phyloP scores from a whole-genome alignment of 495 filamentous ascomycete species.

The Aspergillus asperescens region DNA sequence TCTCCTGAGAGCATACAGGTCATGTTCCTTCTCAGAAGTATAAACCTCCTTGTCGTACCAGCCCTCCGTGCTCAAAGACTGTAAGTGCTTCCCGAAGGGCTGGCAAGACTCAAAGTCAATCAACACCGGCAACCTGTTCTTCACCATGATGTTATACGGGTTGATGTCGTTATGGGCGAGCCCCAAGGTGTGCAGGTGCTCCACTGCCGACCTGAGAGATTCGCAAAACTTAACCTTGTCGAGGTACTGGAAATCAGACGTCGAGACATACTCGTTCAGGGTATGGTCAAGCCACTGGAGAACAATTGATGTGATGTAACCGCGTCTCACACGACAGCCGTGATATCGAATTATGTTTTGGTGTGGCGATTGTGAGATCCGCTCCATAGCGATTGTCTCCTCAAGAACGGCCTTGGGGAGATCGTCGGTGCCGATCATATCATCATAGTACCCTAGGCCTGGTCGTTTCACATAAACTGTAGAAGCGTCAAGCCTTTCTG shows the following conservation, averaged over 20 bases:
- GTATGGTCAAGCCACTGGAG: background rate
- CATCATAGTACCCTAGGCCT: background rate
- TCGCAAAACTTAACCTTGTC: background rate
- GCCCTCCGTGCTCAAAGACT: background rate
- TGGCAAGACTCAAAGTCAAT: background rate
- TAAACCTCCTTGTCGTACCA: background rate
- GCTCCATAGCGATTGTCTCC: background rate
- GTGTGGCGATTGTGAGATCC: background rate
- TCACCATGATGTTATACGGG: background rate
- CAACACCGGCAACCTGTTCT: background rate
- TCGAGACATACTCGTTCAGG: background rate
- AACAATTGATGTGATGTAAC: background rate
- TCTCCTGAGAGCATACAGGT: background rate
- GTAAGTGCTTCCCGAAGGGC: background rate
- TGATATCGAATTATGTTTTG: background rate
- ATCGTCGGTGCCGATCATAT: background rate
- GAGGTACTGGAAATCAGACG: background rate
- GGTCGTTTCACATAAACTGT: background rate
- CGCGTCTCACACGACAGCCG: background rate
- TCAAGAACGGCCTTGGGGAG: background rate
- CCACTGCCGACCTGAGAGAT: background rate
- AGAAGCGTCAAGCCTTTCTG: background rate
- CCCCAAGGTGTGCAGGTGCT: background rate
- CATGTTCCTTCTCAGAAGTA: conserved; percentile 1
- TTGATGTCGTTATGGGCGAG: background rate